Conservation (phyloP, 352 stramenopile genomes). For the Pythium utonaiense region DNA sequence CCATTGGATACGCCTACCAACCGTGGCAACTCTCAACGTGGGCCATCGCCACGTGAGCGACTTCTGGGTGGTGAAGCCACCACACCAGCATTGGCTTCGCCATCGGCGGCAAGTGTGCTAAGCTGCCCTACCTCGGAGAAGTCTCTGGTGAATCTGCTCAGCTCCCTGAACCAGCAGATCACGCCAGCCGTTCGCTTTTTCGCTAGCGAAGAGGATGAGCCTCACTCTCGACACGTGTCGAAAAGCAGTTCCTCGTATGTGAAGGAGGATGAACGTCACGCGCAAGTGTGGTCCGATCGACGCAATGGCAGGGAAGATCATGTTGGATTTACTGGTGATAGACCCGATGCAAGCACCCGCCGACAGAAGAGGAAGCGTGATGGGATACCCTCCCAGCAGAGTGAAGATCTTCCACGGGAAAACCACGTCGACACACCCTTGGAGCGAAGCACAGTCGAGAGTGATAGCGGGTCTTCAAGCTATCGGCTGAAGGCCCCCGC, state of each 20-base stretch:
- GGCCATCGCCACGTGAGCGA: background rate
- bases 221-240: background rate
- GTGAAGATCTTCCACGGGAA: background rate
- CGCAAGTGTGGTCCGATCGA: background rate
- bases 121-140: conserved; percentile 71
- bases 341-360: background rate
- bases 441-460: background rate
- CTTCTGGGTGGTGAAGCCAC: background rate
- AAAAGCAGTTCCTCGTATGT: background rate
- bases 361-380: conserved; percentile 34
- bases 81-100: conserved; percentile 28
- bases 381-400: background rate
- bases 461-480: background rate
- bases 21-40: background rate
- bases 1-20: background rate
- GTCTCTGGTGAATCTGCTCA: conserved; percentile 58
- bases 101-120: conserved; percentile 49
- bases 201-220: conserved; percentile 16
- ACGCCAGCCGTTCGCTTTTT: conserved; percentile 22
- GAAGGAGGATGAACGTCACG: background rate
- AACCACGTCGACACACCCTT: background rate
- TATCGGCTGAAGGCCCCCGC: conserved; percentile 21
- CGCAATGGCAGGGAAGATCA: background rate
- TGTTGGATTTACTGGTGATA: background rate
- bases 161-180: conserved; percentile 50